Conservation (phyloP, 2,329 filamentous ascomycete species). For the Cladophialophora exuberans region DNA sequence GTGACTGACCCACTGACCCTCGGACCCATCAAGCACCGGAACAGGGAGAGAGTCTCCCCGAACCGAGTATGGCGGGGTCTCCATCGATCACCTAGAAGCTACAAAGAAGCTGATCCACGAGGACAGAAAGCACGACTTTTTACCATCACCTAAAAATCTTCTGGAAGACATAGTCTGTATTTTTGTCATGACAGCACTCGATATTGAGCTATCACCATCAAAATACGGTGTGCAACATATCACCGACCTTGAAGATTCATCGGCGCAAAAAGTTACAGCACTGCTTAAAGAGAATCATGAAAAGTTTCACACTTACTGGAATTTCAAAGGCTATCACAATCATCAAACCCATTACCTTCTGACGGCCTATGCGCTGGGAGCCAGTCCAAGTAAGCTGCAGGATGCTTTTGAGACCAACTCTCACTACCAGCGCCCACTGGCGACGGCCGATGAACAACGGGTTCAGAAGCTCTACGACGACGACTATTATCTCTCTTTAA, state of each 20-base stretch:
- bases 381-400: slow-evolving; percentile 59
- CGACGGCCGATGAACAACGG: slow-evolving; percentile 52
- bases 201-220: too few relatives aligned
- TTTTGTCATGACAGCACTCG: too few relatives aligned
- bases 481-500: slow-evolving; percentile 57
- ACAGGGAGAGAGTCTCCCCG: too few relatives aligned
- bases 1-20: too few relatives aligned
- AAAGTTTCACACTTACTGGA: slow-evolving; percentile 79
- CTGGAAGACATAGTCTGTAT: too few relatives aligned
- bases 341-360: slow-evolving; percentile 28
- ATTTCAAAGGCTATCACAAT: slow-evolving; percentile 70
- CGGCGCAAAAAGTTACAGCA: slow-evolving; percentile 1
- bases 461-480: slow-evolving; percentile 62
- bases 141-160: too few relatives aligned
- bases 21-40: too few relatives aligned
- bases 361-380: slow-evolving; percentile 62
- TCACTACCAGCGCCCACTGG: slow-evolving; percentile 64
- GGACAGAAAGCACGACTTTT: too few relatives aligned
- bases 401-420: slow-evolving; percentile 67
- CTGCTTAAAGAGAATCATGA: slow-evolving; percentile 62
- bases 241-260: background rate
- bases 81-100: too few relatives aligned
- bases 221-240: background rate
- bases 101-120: too few relatives aligned
- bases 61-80: too few relatives aligned